Percentiles rank a stretch among this genome's conserved stretches.
Conservation (phyloP, 805 yeast species). For the Candida mattraensis region DNA sequence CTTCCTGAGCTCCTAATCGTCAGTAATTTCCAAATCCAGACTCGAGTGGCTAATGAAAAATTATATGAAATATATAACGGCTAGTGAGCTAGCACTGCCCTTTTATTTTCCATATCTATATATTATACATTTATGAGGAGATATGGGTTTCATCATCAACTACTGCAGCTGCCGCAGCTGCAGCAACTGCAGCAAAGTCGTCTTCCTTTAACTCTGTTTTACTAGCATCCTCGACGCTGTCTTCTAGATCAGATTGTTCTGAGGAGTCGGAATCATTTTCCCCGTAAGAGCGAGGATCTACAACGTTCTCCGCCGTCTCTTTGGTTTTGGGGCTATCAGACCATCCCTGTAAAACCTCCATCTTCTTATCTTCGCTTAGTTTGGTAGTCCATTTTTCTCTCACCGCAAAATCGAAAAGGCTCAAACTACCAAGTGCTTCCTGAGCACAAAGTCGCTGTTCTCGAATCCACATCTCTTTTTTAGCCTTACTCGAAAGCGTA, state of each 20-base stretch:
- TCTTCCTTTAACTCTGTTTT: constrained; percentile 21
- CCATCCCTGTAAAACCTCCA: constrained; percentile 14
- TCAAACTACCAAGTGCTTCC: constrained; percentile 40
- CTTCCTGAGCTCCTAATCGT: constrained; percentile 2
- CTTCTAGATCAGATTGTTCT: constrained; percentile 9
- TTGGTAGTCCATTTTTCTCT: constrained; percentile 41
- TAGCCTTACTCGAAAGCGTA: constrained; percentile 34
- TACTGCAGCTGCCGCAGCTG: constrained; percentile 33
- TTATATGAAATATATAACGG: background rate
- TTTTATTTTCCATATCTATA: too few species aligned
- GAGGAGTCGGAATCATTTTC: constrained; percentile 9
- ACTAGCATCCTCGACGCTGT: constrained; percentile 6
- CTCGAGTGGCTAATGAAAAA: constrained; percentile 4
- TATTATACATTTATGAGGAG: background rate
- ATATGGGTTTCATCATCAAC: constrained; percentile 1
- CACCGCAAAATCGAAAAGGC: constrained; percentile 44
- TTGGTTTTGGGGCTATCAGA: too few species aligned
- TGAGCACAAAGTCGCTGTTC: constrained; percentile 46
- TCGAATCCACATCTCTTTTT: constrained; percentile 43
- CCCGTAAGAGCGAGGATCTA: constrained; percentile 8
- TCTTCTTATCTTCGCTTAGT: constrained; percentile 21
- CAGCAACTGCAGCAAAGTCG: constrained; percentile 35
- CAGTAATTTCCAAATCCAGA: constrained; percentile 5
- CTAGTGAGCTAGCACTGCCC: constrained; percentile 1
- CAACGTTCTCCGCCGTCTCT: constrained; percentile 2